Percentiles rank a stretch among this genome's conserved stretches.
phyloP scores from a whole-genome alignment of 2,329 filamentous ascomycete species.

The Claviceps capensis region DNA sequence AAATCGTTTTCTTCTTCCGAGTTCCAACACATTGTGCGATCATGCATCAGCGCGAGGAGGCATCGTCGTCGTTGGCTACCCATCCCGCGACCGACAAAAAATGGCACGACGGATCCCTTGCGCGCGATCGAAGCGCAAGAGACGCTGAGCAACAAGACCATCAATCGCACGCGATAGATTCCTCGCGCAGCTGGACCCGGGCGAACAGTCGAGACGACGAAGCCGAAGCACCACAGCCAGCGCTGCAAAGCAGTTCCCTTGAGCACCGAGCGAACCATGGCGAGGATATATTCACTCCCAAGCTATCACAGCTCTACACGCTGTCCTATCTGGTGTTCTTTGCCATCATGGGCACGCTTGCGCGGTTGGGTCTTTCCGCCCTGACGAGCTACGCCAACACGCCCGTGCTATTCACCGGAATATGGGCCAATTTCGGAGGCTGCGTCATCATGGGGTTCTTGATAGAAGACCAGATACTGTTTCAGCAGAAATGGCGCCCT shows the following conservation, averaged over 20 bases:
- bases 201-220: constrained; percentile 8
- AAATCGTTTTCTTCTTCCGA: too few species aligned
- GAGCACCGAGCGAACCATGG: constrained; percentile 2
- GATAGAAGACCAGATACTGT: constrained; percentile 62
- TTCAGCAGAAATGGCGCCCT: constrained; percentile 52
- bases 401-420: constrained; percentile 56
- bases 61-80: too few species aligned
- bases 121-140: too few species aligned
- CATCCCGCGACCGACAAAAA: too few species aligned
- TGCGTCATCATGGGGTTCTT: constrained; percentile 78
- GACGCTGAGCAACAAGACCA: too few species aligned
- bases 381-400: constrained; percentile 68
- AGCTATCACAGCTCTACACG: constrained; percentile 51
- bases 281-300: constrained; percentile 26
- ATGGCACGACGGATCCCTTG: too few species aligned
- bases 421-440: constrained; percentile 84
- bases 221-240: constrained; percentile 4
- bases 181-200: constrained; percentile 8
- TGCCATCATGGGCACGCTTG: constrained; percentile 70
- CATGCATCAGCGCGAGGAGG: too few species aligned
- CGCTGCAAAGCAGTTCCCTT: constrained; percentile 6
- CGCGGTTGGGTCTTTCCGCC: constrained; percentile 65
- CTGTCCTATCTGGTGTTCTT: constrained; percentile 77
- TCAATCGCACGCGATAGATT: background rate
- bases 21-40: too few species aligned